These are phyloP conservation scores for Lentinula sp. DNA, from an alignment of 768 basidiomycete species.

Conservation along the genomic window DNA sequence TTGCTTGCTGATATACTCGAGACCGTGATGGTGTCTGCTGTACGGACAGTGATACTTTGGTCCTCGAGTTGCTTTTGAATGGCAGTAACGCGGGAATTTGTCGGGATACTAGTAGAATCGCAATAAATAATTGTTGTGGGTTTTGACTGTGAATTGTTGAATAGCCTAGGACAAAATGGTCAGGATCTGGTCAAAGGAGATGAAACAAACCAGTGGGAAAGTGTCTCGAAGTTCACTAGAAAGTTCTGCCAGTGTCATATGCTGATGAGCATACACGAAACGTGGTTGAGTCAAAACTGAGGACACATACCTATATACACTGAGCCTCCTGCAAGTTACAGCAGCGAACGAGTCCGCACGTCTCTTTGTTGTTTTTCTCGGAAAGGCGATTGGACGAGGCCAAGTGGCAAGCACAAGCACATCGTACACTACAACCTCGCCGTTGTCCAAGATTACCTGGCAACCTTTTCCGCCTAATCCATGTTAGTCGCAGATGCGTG, in stretches of 20 bases:
- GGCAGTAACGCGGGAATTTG: constrained; percentile 29
- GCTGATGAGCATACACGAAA: neutral
- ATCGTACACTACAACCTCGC: constrained; percentile 44
- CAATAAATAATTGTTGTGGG: constrained; percentile 40
- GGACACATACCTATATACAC: constrained; percentile 37
- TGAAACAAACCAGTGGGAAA: constrained; percentile 17
- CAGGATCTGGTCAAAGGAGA: neutral
- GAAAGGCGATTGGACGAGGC: constrained; percentile 43
- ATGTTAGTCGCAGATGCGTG: constrained; percentile 30
- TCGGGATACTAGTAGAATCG: constrained; percentile 33
- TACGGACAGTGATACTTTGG: constrained; percentile 28
- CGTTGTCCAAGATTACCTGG: constrained; percentile 40
- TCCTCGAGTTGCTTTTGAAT: constrained; percentile 25
- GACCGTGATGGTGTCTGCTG: constrained; percentile 32
- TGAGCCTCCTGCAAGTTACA: constrained; percentile 49
- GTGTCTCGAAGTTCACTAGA: constrained; percentile 17
- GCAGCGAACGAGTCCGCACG: constrained; percentile 27
- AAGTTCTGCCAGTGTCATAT: constrained; percentile 13
- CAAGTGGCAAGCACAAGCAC: constrained; percentile 54
- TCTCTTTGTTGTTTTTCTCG: constrained; percentile 24
- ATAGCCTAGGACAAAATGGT: neutral
- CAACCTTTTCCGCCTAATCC: constrained; percentile 22
- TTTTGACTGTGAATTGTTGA: neutral
- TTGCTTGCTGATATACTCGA: constrained; percentile 19
- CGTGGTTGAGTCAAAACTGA: neutral